Percentiles rank a stretch among this genome's conserved stretches.
phyloP scores from a whole-genome alignment of 1,139 yeast species.

The Blastobotrys buckinghamii region DNA sequence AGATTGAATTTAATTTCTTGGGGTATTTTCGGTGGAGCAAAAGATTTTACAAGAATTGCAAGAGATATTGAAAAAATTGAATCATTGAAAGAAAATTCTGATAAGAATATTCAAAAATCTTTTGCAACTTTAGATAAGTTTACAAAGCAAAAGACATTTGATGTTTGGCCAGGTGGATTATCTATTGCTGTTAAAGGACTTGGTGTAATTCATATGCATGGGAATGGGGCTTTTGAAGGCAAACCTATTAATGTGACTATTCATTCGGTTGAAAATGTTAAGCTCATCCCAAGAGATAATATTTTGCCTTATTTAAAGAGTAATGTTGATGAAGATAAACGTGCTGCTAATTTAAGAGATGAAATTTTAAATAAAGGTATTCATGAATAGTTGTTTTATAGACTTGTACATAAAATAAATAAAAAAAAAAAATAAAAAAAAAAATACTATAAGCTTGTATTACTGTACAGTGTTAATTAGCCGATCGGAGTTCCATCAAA shows the following conservation, averaged over 20 bases:
- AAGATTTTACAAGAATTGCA: constrained; percentile 11
- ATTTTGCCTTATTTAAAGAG: constrained; percentile 26
- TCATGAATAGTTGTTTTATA: no score
- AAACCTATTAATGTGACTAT: constrained; percentile 39
- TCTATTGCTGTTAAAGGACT: constrained; percentile 64
- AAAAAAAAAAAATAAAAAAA: neutral
- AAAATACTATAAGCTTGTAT: no score
- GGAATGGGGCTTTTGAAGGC: constrained; percentile 50
- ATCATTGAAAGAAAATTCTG: constrained; percentile 24
- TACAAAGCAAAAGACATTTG: neutral
- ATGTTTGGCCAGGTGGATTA: constrained; percentile 41
- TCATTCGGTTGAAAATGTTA: constrained; percentile 45
- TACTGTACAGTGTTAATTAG: no score
- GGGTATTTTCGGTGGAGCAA: constrained; percentile 16
- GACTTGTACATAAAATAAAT: no score
- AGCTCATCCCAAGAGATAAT: constrained; percentile 30
- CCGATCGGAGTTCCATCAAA: no score
- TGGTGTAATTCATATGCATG: constrained; percentile 59
- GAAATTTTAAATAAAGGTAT: neutral
- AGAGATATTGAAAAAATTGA: constrained; percentile 28
- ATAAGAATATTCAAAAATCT: neutral
- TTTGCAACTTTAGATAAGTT: neutral
- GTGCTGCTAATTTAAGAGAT: neutral
- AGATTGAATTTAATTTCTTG: constrained; percentile 17
- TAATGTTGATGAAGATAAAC: constrained; percentile 1